Evolutionary conservation across 2,329 filamentous ascomycete species (phyloP), one percentile per base, ranked within the genome.

Genomic region (Metarhizium rileyi): DNA sequence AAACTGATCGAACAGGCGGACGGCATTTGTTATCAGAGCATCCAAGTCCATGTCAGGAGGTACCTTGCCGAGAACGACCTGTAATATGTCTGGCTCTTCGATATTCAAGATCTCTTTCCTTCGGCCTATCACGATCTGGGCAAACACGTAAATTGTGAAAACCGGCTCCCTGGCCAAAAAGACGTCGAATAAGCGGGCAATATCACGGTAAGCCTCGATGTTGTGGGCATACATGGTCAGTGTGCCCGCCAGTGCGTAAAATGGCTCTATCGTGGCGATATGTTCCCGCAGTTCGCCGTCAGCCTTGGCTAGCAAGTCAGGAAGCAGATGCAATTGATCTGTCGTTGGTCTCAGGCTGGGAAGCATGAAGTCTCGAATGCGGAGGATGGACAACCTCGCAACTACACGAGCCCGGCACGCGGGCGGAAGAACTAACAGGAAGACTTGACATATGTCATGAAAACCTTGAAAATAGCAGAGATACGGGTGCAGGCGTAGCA

Each of bases 381-480:
- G 86, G 42, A 97, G 78, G 28, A 90, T 75, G 3, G 90, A 95
- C 51, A 98, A 81, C n/a, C 87, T 85, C 30, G 86, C 77, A 28
- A 94, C 80, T 16, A 84, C 81, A 6, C 74, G 66, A 18, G 77
- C 73, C 16, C 87, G 83, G 48, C 74, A 64, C 22, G 74, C 61
- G 9, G 80, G 70, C 0, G 84, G 84, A 4, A 98, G 75, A 10
- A 96, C 90, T 14, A 98, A 78, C 38, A 97, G 78, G 52, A 98
- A 77, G 23, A 98, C 93, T 69, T 98, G 94, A 59, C 88, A 93
- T 61, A 98, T 97, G 70, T 98, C 93, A 68, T 98, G 93, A 66
- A 94, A 98, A 64, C 93, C 93, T 71, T 98, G 93, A 67, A 98
- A 98, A 70, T 98, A 98, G 72, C 83, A 89, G 33, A 98, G 80